Percentiles rank a stretch among this genome's conserved stretches.
phyloP scores from a whole-genome alignment of 495 filamentous ascomycete genomes.

The Geopyxis carbonaria region DNA sequence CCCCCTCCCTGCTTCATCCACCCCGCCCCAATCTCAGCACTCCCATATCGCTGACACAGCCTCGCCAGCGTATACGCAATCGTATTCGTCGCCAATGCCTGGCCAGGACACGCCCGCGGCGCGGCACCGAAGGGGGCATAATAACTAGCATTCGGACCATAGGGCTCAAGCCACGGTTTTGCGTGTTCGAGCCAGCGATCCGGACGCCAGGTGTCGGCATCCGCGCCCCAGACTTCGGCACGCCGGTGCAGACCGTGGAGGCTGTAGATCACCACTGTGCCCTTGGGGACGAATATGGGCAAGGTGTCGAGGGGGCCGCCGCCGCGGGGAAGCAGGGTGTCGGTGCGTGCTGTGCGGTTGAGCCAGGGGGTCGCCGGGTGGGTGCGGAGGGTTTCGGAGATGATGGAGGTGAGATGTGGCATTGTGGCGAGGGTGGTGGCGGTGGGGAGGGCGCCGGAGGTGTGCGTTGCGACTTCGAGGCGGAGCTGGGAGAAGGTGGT shows the following conservation, averaged over 20 bases:
- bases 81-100: no score
- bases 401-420: conserved; percentile 32
- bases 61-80: no score
- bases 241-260: conserved; percentile 32
- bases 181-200: conserved; percentile 60
- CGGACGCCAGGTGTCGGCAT: conserved; percentile 42
- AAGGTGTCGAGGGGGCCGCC: no score
- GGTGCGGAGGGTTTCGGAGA: conserved; percentile 43
- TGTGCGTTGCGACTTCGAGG: conserved; percentile 27
- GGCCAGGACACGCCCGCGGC: conserved; percentile 75
- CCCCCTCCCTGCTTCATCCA: no score
- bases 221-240: conserved; percentile 28
- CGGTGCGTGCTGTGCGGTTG: conserved; percentile 50
- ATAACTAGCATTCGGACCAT: conserved; percentile 47
- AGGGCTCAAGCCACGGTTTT: no score
- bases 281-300: conserved; percentile 48
- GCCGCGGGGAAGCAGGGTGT: conserved; percentile 63
- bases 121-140: conserved; percentile 71
- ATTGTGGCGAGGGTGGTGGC: conserved; percentile 29
- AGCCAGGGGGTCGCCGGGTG: conserved; percentile 68
- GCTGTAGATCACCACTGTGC: conserved; percentile 27
- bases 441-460: conserved; percentile 23
- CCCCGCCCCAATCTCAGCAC: no score
- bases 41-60: no score
- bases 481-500: conserved; percentile 32